Base-by-base conservation (phyloP, 2,329 filamentous ascomycete genomes). In the Pestalotiopsis sp. region DNA sequence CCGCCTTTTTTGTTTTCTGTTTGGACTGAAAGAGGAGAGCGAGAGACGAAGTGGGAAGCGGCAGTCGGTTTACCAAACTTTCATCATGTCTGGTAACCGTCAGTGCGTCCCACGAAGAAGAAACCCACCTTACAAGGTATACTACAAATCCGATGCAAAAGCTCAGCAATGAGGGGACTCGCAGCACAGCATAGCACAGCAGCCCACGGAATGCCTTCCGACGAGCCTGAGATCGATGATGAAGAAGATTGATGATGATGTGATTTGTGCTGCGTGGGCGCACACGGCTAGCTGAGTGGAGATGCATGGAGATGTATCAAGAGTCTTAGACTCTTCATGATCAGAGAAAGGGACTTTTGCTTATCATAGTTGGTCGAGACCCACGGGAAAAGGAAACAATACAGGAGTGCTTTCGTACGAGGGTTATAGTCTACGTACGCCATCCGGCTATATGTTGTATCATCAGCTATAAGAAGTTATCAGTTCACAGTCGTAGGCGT, bases 121-220 rank as follows among this genome's bases (percentile, higher is more conserved):
- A 49, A 23, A 17, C 6, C 20, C 9, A n/a, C 45, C 6, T 9
- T 52, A 17, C 11, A n/a, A n/a, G 6, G 7, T 52, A 9, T 36
- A 36, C 31, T 36, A 36, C 31, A 36, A 36, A 36, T 36, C 31
- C 31, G 31, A 36, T 9, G 31, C 2, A 36, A 9, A 36, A 36
- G 31, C 9, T 36, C 2, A 36, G 31, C 31, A 36, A 36, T 36
- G 45, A 17, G 13, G 20, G 14, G 45, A 20, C 57, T 25, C 23
- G 57, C 59, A 62, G 56, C 23, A 59, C 2, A 59, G 56, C 23
- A 36, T 36, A 36, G 7, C 56, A 59, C 20, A 25, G 23, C 38
- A 62, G 59, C 59, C n/a, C 38, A 31, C 59, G 59, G 59, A 20
- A 36, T 39, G 59, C 9, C 59, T 36, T 62, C 59, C 31, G 59